Evolutionary conservation across 1,139 yeast species (phyloP), one percentile per base, ranked within the genome.

Genomic region (Saccharomyces hybrid): DNA sequence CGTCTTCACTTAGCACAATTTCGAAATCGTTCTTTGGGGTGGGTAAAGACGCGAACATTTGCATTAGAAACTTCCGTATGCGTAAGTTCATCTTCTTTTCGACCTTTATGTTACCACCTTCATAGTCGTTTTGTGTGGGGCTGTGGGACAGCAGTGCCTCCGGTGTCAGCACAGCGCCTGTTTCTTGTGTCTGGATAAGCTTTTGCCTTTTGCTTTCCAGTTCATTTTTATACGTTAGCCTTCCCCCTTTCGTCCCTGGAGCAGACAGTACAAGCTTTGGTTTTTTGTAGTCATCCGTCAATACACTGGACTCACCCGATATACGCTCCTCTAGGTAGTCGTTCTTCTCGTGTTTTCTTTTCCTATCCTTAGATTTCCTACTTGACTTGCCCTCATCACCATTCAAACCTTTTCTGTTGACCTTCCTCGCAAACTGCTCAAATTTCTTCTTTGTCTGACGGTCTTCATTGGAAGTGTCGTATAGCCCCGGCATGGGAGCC

Each of bases 401-500:
- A 68, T 73, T 63, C 67, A 82, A 67, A 1, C 93, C 91, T 32
- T 71, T 73, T 19, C 68, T 69, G 7, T 75, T 71, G 1, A 84
- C 83, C 16, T 69, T 63, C 14, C 67, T 69, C 55, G 79, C 80
- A 67, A 83, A 86, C 9, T 68, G 68, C 2, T 58, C 62, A 48
- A 76, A 70, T 3, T 75, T 79, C 5, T 59, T 59, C 2, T 66
- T 67, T 57, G 83, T 82, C 2, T 60, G 60, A 2, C 63, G 65
- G 13, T 71, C 69, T 66, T 91, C 98, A 32, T 78, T 82, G 0
- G 75, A 65, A 0, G 84, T 82, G 63, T 87, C 95, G 66, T 85
- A 87, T 14, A 81, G 70, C 0, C 97, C 97, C 0, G 73, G 73
- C 5, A 78, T 78, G 0, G 96, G 95, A n/a, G 71, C 72, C 56